Evolutionary conservation across 2,329 filamentous ascomycete species (phyloP).

Genomic region (Bipolaris bicolor): DNA sequence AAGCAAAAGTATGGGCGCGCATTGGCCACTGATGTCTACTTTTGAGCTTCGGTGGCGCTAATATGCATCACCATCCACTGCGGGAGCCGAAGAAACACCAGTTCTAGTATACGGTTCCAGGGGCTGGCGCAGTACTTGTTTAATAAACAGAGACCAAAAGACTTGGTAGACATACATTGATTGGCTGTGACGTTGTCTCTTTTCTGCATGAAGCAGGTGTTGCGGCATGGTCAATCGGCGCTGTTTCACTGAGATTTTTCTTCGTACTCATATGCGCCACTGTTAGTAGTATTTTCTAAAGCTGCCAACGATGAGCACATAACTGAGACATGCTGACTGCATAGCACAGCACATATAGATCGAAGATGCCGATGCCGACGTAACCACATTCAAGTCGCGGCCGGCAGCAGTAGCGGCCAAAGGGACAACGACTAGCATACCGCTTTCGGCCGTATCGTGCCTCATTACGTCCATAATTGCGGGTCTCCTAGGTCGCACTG

Average conservation of each 20-base stretch:
- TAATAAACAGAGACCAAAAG: neutral
- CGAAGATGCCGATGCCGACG: neutral
- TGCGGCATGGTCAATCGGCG: neutral
- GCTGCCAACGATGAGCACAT: neutral
- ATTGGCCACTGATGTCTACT: neutral
- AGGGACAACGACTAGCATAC: conserved; percentile 7
- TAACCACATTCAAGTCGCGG: neutral
- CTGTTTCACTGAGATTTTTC: neutral
- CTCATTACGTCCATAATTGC: conserved; percentile 1
- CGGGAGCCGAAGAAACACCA: neutral
- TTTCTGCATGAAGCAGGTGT: neutral
- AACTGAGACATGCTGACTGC: neutral
- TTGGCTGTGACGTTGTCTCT: neutral
- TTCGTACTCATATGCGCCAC: neutral
- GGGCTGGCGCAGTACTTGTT: neutral
- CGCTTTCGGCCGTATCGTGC: neutral
- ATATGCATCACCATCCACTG: neutral
- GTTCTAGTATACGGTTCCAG: neutral
- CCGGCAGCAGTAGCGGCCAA: conserved; percentile 5
- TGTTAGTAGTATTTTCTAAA: neutral
- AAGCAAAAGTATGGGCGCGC: neutral
- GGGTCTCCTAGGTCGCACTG: neutral
- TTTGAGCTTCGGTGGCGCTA: neutral
- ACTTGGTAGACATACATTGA: neutral
- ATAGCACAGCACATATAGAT: neutral